Percentiles rank a stretch among this genome's conserved stretches.
Conservation (phyloP, 2,329 filamentous ascomycete species). For the Xylariaceae sp. region DNA sequence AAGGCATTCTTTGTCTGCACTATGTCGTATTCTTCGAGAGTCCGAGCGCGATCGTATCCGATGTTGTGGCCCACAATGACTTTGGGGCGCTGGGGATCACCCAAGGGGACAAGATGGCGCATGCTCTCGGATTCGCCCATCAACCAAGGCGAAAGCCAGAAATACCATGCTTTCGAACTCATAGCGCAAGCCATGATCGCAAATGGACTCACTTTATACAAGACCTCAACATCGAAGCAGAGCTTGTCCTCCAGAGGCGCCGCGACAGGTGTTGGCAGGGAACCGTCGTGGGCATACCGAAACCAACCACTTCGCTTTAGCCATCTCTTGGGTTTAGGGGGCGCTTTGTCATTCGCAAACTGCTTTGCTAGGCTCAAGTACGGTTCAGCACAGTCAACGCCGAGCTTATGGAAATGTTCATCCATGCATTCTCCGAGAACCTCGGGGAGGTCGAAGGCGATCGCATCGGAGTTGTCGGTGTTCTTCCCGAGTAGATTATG, state of each 20-base stretch:
- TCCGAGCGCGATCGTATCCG: conserved; percentile 84
- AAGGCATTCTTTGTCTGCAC: conserved; percentile 80
- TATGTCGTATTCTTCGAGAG: conserved; percentile 83
- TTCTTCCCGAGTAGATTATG: conserved; percentile 91
- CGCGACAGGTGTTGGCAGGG: conserved; percentile 59
- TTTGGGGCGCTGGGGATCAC: conserved; percentile 65
- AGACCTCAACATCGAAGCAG: conserved; percentile 92
- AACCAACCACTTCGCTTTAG: conserved; percentile 81
- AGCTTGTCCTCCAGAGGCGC: conserved; percentile 76
- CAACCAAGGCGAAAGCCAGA: conserved; percentile 94
- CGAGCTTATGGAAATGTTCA: conserved; percentile 89
- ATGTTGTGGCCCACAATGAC: conserved; percentile 93
- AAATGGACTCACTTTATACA: conserved; percentile 90
- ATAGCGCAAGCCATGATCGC: conserved; percentile 96
- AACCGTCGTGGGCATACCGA: conserved; percentile 74
- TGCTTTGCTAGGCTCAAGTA: conserved; percentile 70
- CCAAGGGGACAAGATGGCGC: conserved; percentile 80
- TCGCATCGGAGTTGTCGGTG: conserved; percentile 66
- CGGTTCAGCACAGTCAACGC: conserved; percentile 79
- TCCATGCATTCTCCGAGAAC: conserved; percentile 79
- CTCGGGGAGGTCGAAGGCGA: conserved; percentile 78
- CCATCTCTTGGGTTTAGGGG: conserved; percentile 66
- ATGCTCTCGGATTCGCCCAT: conserved; percentile 73
- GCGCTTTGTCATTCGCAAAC: conserved; percentile 60
- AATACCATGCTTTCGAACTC: conserved; percentile 89